Conservation (phyloP, 176 grass and related monocot genomes). For the Aegilops tauschii region DNA sequence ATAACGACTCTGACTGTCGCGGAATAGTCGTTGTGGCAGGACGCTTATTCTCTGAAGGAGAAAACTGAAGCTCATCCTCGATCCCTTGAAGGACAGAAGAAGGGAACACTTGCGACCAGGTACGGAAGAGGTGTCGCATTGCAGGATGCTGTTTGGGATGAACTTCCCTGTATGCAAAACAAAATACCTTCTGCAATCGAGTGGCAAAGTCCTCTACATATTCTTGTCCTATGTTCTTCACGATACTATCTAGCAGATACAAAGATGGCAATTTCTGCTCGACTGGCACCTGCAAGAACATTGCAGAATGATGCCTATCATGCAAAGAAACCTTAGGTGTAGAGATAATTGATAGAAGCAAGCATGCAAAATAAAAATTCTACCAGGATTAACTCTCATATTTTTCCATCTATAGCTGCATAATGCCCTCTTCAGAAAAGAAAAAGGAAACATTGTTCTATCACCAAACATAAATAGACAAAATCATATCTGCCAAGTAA, state of each 20-base stretch:
- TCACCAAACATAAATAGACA: neutral
- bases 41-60: slow-evolving; percentile 42
- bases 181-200: slow-evolving; percentile 78
- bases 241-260: slow-evolving; percentile 97
- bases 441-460: neutral
- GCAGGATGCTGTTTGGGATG: slow-evolving; percentile 66
- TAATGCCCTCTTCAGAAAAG: slow-evolving; percentile 9
- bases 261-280: slow-evolving; percentile 97
- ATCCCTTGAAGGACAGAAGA: slow-evolving; percentile 62
- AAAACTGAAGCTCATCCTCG: slow-evolving; percentile 90
- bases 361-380: slow-evolving; percentile 6
- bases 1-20: slow-evolving; percentile 48
- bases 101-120: slow-evolving; percentile 87
- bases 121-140: slow-evolving; percentile 88
- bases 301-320: slow-evolving; percentile 17
- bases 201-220: slow-evolving; percentile 75
- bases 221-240: slow-evolving; percentile 92
- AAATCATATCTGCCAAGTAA: slow-evolving; percentile 15
- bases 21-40: slow-evolving; percentile 30
- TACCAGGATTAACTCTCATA: slow-evolving; percentile 6
- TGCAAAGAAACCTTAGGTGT: neutral
- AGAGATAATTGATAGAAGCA: neutral
- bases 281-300: slow-evolving; percentile 64
- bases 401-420: slow-evolving; percentile 8
- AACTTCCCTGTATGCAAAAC: slow-evolving; percentile 74